Percentiles rank a stretch among this genome's conserved stretches.
Evolutionary conservation across 2,329 filamentous ascomycete species (phyloP).

Genomic region (Ophiocordyceps camponoti-floridani): DNA sequence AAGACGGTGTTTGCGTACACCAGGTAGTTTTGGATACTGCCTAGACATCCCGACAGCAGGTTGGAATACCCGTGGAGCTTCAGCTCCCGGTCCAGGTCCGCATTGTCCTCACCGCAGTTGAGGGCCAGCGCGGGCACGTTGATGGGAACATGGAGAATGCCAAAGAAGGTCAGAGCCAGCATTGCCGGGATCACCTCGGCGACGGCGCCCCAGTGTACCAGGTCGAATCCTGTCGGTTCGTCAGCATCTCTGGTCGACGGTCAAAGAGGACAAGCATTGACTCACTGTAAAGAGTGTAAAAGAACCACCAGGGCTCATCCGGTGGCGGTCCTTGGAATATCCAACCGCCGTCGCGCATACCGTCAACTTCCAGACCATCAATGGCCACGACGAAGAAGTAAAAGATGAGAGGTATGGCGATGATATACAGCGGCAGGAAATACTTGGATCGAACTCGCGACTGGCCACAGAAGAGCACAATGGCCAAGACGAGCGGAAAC

Average conservation of each 20-base stretch:
- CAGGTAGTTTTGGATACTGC: conserved; percentile 91
- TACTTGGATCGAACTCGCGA: conserved; percentile 65
- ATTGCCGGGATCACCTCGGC: conserved; percentile 79
- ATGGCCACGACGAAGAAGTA: conserved; percentile 60
- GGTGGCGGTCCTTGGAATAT: conserved; percentile 76
- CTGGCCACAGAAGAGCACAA: conserved; percentile 61
- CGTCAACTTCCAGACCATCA: conserved; percentile 46
- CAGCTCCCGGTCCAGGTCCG: conserved; percentile 78
- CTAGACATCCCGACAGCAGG: conserved; percentile 66
- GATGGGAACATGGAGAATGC: conserved; percentile 90
- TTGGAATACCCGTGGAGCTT: conserved; percentile 90
- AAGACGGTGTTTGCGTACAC: conserved; percentile 97
- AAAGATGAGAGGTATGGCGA: conserved; percentile 58
- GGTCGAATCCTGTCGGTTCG: conserved; percentile 46
- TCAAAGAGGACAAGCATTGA: conserved; percentile 2
- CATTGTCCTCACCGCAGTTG: conserved; percentile 79
- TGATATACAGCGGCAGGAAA: conserved; percentile 73
- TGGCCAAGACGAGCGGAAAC: conserved; percentile 58
- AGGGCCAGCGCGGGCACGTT: conserved; percentile 90
- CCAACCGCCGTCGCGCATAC: conserved; percentile 63
- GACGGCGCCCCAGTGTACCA: conserved; percentile 71
- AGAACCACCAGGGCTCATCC: conserved; percentile 89
- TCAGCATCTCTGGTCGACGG: conserved; percentile 1
- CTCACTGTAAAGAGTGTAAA: conserved; percentile 87
- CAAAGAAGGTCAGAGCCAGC: conserved; percentile 94